These are phyloP conservation scores for Penicillium canariense DNA, from an alignment of 495 filamentous ascomycete species.

Conservation along the genomic window DNA sequence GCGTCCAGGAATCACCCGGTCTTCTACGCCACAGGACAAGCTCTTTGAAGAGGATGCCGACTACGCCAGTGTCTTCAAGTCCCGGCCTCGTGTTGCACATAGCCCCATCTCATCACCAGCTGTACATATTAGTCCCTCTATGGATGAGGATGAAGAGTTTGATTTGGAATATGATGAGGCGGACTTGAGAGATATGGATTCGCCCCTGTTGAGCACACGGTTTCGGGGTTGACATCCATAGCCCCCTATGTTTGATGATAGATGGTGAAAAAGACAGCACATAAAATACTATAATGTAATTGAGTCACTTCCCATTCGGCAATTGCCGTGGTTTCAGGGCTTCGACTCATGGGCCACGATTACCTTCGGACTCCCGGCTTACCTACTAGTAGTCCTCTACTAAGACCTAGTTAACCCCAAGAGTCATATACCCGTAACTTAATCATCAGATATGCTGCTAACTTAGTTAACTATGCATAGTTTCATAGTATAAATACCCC, in stretches of 20 bases:
- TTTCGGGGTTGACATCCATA: conserved; percentile 8
- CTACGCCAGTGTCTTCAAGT: conserved; percentile 84
- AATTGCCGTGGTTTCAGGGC: too few species aligned
- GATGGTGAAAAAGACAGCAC: not conserved
- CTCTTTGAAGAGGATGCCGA: conserved; percentile 67
- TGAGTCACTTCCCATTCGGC: not conserved
- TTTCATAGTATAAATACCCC: too few species aligned
- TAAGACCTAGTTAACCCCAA: too few species aligned
- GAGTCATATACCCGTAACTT: too few species aligned
- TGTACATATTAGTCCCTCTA: conserved; percentile 37
- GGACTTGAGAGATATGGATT: conserved; percentile 21
- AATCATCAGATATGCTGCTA: too few species aligned
- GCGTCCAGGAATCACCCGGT: conserved; percentile 20
- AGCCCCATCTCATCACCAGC: conserved; percentile 68
- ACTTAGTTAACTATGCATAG: too few species aligned
- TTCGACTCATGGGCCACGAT: too few species aligned
- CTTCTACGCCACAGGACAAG: conserved; percentile 54
- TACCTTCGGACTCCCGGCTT: too few species aligned
- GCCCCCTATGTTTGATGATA: not conserved
- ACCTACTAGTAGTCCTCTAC: too few species aligned
- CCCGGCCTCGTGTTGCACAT: conserved; percentile 70
- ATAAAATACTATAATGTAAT: too few species aligned
- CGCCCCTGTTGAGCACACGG: conserved; percentile 16
- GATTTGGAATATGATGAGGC: conserved; percentile 24
- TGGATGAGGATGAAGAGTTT: conserved; percentile 29